A percentile compares a stretch with the other conserved stretches of the same genome.
These are phyloP conservation scores for Phaffomyces opuntiae DNA, from an alignment of 805 yeast genomes.

Conservation along the genomic window DNA sequence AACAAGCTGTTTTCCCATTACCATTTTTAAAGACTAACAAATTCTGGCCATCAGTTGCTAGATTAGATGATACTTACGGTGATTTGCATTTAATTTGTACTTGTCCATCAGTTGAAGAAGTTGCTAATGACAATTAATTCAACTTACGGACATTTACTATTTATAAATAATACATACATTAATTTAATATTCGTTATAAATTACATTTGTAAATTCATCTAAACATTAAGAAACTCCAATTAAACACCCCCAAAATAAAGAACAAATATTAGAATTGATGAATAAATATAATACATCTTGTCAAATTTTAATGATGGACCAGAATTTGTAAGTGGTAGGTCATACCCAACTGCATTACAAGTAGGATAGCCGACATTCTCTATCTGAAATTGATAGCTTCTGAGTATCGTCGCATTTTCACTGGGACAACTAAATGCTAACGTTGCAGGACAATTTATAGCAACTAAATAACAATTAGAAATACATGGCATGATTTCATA, in stretches of 20 bases:
- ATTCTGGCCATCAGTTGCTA: slow-evolving; percentile 93
- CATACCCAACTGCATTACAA: slow-evolving; percentile 36
- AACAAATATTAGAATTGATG: background rate
- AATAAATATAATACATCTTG: background rate
- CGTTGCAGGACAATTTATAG: slow-evolving; percentile 74
- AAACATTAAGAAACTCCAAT: background rate
- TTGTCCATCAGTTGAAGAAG: slow-evolving; percentile 80
- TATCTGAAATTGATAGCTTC: slow-evolving; percentile 26
- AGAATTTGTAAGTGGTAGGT: background rate
- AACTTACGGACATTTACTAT: too few relatives aligned
- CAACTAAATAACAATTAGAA: slow-evolving; percentile 70
- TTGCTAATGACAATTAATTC: slow-evolving; percentile 30
- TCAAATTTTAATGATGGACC: background rate
- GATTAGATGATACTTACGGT: slow-evolving; percentile 93
- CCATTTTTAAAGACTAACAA: slow-evolving; percentile 66
- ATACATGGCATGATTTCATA: slow-evolving; percentile 84
- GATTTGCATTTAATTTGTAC: slow-evolving; percentile 90
- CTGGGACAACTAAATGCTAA: slow-evolving; percentile 73
- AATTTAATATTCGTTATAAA: too few relatives aligned
- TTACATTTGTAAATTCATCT: too few relatives aligned
- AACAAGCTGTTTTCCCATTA: slow-evolving; percentile 89
- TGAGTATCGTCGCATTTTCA: slow-evolving; percentile 13
- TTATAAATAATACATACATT: too few relatives aligned
- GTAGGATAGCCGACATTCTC: slow-evolving; percentile 20
- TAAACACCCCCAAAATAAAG: background rate